Base-by-base conservation (phyloP, 1,284 basidiomycete genomes). In the Marasmius oreades region DNA sequence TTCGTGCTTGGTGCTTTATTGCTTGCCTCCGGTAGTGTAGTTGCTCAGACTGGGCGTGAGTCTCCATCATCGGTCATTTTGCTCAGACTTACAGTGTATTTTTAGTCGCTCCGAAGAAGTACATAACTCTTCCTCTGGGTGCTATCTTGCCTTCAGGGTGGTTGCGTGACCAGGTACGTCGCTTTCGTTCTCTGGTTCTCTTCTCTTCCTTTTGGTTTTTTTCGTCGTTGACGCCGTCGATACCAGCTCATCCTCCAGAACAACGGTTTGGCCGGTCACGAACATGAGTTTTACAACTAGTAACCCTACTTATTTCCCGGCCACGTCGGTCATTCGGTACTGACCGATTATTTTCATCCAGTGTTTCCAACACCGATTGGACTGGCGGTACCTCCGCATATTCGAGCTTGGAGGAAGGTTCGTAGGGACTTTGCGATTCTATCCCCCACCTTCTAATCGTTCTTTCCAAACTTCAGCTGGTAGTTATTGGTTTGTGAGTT, bases 261-360 rank as follows among this genome's bases (percentile, higher is more conserved):
- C 2, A 77, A 79, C 62, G 81, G 81, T 5, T 66, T 83, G 1
- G 79, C 79, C 1, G 81, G 80, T 0, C 79, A 82, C 44, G 74
- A 79, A 61, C 78, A 79, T 56, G 77, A 82, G 46, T 82, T 82
- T 62, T 82, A 80, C 60, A 66, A 76, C 60, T 80, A 78, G 79
- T 80, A 53, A n/a, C n/a, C n/a, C n/a, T 37, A 74, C 58, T 1
- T 12, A 16, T 12, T 4, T 16, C n/a, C 20, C 33, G 16, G 18
- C 5, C 7, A 31, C 12, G 6, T 28, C 42, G 4, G 11, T 20
- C 5, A 23, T 42, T 34, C 3, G 16, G 26, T 23, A 12, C 52
- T 33, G 24, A 44, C 18, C 4, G 33, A 20, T 18, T 10, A n/a
- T n/a, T 33, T 12, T 10, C 8, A 37, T 31, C 10, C 10, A 81